Percentiles rank a stretch among this genome's conserved stretches.
These are phyloP conservation scores for Boletus vermiculosoides DNA, from an alignment of 768 basidiomycete species.

Conservation along the genomic window DNA sequence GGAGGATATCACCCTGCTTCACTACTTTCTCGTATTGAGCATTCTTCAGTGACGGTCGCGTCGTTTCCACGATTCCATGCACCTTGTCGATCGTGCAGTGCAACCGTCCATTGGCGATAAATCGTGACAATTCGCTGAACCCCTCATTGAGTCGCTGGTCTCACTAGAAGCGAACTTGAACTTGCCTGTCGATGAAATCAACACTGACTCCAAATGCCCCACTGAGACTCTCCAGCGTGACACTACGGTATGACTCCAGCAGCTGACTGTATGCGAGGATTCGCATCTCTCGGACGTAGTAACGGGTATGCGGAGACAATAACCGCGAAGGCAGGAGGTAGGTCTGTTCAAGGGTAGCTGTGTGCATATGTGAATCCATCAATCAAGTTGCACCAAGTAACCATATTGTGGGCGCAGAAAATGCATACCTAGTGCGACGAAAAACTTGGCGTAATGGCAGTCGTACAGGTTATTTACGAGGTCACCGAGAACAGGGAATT, in stretches of 20 bases:
- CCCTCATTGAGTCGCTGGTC: neutral
- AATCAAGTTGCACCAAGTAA: too few relatives aligned
- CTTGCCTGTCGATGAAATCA: constrained; percentile 84
- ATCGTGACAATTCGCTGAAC: constrained; percentile 80
- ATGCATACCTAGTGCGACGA: constrained; percentile 73
- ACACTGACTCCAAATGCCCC: constrained; percentile 87
- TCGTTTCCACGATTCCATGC: constrained; percentile 91
- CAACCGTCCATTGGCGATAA: constrained; percentile 85
- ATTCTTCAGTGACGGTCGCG: constrained; percentile 70
- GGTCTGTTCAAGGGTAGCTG: constrained; percentile 85
- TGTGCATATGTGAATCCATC: constrained; percentile 6
- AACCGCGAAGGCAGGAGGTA: constrained; percentile 86
- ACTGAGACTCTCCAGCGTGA: constrained; percentile 85
- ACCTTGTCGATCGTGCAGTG: constrained; percentile 94
- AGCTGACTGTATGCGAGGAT: constrained; percentile 91
- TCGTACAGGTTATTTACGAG: constrained; percentile 87
- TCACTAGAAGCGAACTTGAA: constrained; percentile 15
- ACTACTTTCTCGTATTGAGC: constrained; percentile 92
- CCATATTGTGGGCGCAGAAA: neutral
- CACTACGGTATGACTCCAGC: constrained; percentile 85
- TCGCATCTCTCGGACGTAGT: constrained; percentile 93
- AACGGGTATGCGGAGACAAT: constrained; percentile 82
- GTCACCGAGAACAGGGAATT: constrained; percentile 78
- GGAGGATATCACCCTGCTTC: constrained; percentile 84
- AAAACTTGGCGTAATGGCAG: constrained; percentile 94